phyloP scores from a whole-genome alignment of 148 eudicot species.

The Simmondsia chinensis region DNA sequence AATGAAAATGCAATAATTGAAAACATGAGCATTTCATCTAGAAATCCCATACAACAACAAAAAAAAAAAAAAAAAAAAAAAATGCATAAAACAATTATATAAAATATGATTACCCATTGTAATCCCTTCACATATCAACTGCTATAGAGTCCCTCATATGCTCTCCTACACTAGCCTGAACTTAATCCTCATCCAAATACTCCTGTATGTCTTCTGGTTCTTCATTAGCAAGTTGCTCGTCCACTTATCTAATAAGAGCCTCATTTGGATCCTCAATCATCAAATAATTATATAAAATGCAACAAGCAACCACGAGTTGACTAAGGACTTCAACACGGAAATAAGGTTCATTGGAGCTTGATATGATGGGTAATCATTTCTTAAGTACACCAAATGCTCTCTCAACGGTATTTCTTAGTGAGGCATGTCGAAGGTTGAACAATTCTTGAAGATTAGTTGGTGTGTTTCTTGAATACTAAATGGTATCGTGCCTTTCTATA shows the following conservation, averaged over 20 bases:
- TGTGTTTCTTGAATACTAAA: not conserved
- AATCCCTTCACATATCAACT: not conserved
- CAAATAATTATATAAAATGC: not conserved
- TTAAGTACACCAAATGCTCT: not conserved
- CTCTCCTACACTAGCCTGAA: not conserved
- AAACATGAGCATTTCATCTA: too few species aligned
- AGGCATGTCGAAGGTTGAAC: not conserved
- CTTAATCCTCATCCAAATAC: not conserved
- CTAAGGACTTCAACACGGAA: not conserved
- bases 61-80: too few species aligned
- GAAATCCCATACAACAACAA: too few species aligned
- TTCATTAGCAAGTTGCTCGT: not conserved
- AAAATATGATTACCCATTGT: not conserved
- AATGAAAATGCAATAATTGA: too few species aligned
- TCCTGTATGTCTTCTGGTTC: not conserved
- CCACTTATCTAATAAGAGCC: not conserved
- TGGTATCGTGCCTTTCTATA: not conserved
- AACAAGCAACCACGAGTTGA: not conserved
- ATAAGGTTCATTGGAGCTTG: not conserved
- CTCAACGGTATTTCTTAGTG: not conserved
- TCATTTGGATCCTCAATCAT: not conserved
- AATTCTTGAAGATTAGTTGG: not conserved
- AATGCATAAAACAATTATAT: too few species aligned
- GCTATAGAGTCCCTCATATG: not conserved
- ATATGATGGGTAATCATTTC: too few species aligned